These are phyloP conservation scores for Penicillium odoratum DNA, from an alignment of 495 filamentous ascomycete genomes.

Conservation along the genomic window DNA sequence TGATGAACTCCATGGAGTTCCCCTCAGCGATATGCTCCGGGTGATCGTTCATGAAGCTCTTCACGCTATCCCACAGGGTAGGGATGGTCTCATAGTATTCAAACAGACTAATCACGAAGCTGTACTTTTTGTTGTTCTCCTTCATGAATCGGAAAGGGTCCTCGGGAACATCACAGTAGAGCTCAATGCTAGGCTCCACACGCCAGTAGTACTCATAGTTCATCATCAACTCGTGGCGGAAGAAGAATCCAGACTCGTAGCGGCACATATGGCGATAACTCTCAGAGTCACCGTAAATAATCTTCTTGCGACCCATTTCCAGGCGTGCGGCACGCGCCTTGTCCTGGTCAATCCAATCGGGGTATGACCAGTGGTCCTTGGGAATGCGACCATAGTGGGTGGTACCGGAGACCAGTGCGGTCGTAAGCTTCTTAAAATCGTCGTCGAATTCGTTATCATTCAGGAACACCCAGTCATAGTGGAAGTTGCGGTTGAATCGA, in stretches of 20 bases:
- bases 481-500: conserved; percentile 91
- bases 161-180: conserved; percentile 81
- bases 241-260: conserved; percentile 93
- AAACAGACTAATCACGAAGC: conserved; percentile 85
- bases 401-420: conserved; percentile 82
- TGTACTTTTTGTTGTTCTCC: conserved; percentile 87
- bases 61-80: conserved; percentile 89
- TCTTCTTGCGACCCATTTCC: conserved; percentile 80
- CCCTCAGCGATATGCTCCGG: conserved; percentile 82
- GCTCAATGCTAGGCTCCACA: conserved; percentile 84
- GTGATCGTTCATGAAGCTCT: conserved; percentile 84
- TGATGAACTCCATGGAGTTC: conserved; percentile 90
- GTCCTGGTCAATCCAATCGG: conserved; percentile 81
- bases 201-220: conserved; percentile 94
- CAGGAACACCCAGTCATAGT: conserved; percentile 99
- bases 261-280: conserved; percentile 95
- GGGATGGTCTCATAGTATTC: conserved; percentile 97
- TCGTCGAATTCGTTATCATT: conserved; percentile 94
- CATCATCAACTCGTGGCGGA: conserved; percentile 76
- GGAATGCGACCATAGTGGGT: conserved; percentile 86
- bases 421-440: conserved; percentile 88
- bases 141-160: conserved; percentile 87
- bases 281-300: conserved; percentile 93
- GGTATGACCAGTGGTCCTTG: conserved; percentile 88
- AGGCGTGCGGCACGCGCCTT: conserved; percentile 77